Evolutionary conservation across 1,284 basidiomycete species (phyloP).

Genomic region (Ustilago shanxiensis): DNA sequence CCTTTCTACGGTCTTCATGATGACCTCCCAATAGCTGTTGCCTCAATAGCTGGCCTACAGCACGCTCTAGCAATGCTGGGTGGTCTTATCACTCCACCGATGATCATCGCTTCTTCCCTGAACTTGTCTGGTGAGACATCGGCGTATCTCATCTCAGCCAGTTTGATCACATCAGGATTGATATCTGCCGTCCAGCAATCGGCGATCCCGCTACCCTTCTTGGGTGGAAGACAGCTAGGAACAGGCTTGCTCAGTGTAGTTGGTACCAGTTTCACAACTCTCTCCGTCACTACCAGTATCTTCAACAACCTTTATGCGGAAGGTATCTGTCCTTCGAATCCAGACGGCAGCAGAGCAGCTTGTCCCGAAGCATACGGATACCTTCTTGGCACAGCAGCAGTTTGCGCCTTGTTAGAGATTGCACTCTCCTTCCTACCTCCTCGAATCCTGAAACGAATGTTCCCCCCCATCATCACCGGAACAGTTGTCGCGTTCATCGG

Average conservation of each 20-base stretch:
- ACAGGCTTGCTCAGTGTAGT: slow-evolving; percentile 85
- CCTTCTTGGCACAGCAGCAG: slow-evolving; percentile 77
- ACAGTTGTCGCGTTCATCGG: slow-evolving; percentile 74
- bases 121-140: slow-evolving; percentile 72
- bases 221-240: slow-evolving; percentile 76
- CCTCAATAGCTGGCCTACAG: slow-evolving; percentile 73
- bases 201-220: slow-evolving; percentile 75
- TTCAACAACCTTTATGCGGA: slow-evolving; percentile 81
- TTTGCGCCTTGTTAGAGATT: slow-evolving; percentile 85
- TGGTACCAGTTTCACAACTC: slow-evolving; percentile 85
- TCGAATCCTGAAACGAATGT: slow-evolving; percentile 76
- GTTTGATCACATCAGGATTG: slow-evolving; percentile 79
- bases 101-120: slow-evolving; percentile 73
- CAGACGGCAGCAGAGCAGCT: slow-evolving; percentile 77
- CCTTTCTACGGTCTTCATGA: slow-evolving; percentile 65
- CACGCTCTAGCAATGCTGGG: slow-evolving; percentile 86
- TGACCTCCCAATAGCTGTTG: slow-evolving; percentile 54
- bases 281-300: slow-evolving; percentile 79
- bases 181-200: slow-evolving; percentile 83
- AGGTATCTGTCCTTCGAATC: slow-evolving; percentile 79
- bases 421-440: slow-evolving; percentile 80
- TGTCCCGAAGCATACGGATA: slow-evolving; percentile 74
- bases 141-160: slow-evolving; percentile 84
- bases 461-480: slow-evolving; percentile 83
- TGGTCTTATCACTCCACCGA: slow-evolving; percentile 81